A percentile compares a stretch with the other conserved stretches of the same genome.
phyloP scores from a whole-genome alignment of 345 rosid species.

The Corchorus olitorius region DNA sequence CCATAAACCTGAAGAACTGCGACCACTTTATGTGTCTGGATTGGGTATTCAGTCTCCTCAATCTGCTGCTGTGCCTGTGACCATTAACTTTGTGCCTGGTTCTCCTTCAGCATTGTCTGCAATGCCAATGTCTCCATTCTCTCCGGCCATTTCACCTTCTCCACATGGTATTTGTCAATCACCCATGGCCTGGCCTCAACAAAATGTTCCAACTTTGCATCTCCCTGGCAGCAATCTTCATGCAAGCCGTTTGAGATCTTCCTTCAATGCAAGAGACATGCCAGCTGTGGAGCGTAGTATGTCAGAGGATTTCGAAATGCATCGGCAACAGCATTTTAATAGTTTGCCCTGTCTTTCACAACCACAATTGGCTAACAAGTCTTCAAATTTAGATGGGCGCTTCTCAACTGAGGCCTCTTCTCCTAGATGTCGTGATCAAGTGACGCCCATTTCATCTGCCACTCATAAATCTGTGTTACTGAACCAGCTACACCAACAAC shows the following conservation, averaged over 20 bases:
- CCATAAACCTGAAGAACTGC: slow-evolving; percentile 43
- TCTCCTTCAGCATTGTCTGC: slow-evolving; percentile 45
- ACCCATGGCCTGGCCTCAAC: slow-evolving; percentile 44
- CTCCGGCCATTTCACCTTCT: slow-evolving; percentile 42
- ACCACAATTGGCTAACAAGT: slow-evolving; percentile 18
- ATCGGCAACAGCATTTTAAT: slow-evolving; percentile 34
- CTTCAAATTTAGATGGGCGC: slow-evolving; percentile 48
- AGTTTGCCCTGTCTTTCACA: slow-evolving; percentile 38
- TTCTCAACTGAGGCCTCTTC: slow-evolving; percentile 42
- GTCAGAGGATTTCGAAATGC: slow-evolving; percentile 39
- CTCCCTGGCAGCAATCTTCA: slow-evolving; percentile 45
- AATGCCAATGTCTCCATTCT: slow-evolving; percentile 40
- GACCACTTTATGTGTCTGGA: slow-evolving; percentile 46
- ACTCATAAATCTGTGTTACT: slow-evolving; percentile 41
- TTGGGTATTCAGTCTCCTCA: slow-evolving; percentile 46
- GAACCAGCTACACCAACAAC: slow-evolving; percentile 44
- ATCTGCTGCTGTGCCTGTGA: slow-evolving; percentile 38
- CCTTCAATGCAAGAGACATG: slow-evolving; percentile 43
- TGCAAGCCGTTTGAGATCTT: slow-evolving; percentile 48
- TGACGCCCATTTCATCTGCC: slow-evolving; percentile 38
- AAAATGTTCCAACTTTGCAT: slow-evolving; percentile 46
- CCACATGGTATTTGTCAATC: slow-evolving; percentile 34
- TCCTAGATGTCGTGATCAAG: slow-evolving; percentile 42
- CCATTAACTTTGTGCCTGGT: slow-evolving; percentile 42
- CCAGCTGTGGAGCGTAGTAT: slow-evolving; percentile 28